Evolutionary conservation across 2,329 filamentous ascomycete genomes (phyloP), one percentile per base, ranked within the genome.

Genomic region (Macrophomina tecta): DNA sequence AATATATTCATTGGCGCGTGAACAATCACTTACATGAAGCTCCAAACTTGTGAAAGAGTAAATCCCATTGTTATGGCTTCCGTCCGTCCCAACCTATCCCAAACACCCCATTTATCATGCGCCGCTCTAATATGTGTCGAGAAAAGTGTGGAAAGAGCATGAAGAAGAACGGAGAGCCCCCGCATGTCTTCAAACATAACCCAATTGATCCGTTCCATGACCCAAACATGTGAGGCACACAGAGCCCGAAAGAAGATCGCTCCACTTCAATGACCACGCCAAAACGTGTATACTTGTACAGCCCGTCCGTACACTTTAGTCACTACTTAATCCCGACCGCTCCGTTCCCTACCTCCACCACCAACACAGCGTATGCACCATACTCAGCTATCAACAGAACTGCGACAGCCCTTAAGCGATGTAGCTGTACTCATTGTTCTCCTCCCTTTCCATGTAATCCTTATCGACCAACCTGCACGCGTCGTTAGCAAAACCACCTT

Each of bases 401-500:
- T 40, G 14, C 38, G 38, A 8, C 38, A 40, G 16, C 23, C 8
- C 53, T 38, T 70, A 80, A 14, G 78, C 78, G 67, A 80, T 71
- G 68, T 80, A 80, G 60, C 70, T 73, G 69, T 80, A 80, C 71
- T 71, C 76, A 42, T 66, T 66, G 38, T 66, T 66, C 63, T 68
- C 66, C 40, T 68, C 66, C 4, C 66, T 46, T 42, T 68, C 66
- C 66, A 68, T 68, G 38, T 68, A 68, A 16, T 68, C 66, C 63
- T 68, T 68, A n/a, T 68, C 66, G 30, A 68, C 58, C 36, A 68
- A 94, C 61, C 66, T 67, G 32, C 14, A 16, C 12, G 28, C 1
- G 8, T 1, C 8, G 51, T 67, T 49, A 67, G 65, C 40, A 36
- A 56, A n/a, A 2, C 4, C 36, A 28, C 11, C 28, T 30, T 48